phyloP scores from a whole-genome alignment of 73 alveolate species.

The Blepharisma japonicum region DNA sequence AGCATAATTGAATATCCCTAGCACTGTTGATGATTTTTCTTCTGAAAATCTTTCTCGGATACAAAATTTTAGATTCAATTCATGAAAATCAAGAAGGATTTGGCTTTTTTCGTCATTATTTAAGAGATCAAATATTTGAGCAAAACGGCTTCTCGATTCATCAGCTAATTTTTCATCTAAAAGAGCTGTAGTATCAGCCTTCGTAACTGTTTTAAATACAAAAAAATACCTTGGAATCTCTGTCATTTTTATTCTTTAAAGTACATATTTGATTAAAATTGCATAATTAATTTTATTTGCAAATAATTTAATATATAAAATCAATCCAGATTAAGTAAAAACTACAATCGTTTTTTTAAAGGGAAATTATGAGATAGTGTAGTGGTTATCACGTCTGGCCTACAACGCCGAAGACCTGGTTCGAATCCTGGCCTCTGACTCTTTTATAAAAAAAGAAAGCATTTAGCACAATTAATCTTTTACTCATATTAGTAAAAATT shows the following conservation, averaged over 20 bases:
- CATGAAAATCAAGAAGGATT: slow-evolving; percentile 49
- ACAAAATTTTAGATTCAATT: slow-evolving; percentile 50
- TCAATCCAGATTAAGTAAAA: too few species aligned
- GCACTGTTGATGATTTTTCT: slow-evolving; percentile 46
- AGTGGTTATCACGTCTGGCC: too few species aligned
- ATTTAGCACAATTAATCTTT: too few species aligned
- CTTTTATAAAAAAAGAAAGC: too few species aligned
- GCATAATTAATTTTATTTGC: too few species aligned
- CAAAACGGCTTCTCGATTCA: neutral
- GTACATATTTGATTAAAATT: too few species aligned
- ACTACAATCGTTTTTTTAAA: too few species aligned
- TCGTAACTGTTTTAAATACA: neutral
- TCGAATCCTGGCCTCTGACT: too few species aligned
- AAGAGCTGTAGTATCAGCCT: neutral
- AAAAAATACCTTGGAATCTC: slow-evolving; percentile 2
- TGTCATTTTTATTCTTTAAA: neutral
- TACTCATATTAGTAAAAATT: too few species aligned
- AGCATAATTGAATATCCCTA: slow-evolving; percentile 42
- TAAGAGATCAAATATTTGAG: neutral
- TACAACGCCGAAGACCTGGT: too few species aligned
- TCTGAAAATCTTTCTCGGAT: slow-evolving; percentile 36
- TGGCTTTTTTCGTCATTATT: slow-evolving; percentile 4
- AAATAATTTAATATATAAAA: too few species aligned
- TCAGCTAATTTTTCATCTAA: neutral
- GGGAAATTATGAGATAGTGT: too few species aligned